phyloP scores from a whole-genome alignment of 192 early-diverging fungal species.

The Oehlia diaphana region DNA sequence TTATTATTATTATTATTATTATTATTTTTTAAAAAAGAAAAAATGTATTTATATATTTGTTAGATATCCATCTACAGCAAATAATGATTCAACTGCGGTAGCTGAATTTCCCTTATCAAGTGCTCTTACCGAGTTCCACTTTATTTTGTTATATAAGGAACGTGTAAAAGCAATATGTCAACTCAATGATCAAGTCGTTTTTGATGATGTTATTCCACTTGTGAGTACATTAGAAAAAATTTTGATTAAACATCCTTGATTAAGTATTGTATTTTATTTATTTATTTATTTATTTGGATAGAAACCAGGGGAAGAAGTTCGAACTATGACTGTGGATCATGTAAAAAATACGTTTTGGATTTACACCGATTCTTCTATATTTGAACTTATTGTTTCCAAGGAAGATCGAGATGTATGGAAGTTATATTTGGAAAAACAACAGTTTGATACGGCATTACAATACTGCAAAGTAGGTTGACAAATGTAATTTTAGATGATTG shows the following conservation, averaged over 20 bases:
- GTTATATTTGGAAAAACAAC: constrained; percentile 77
- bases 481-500: neutral
- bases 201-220: constrained; percentile 76
- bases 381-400: constrained; percentile 87
- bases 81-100: constrained; percentile 35
- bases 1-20: neutral
- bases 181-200: constrained; percentile 81
- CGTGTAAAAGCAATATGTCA: constrained; percentile 75
- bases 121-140: constrained; percentile 88
- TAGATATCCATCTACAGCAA: constrained; percentile 55
- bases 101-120: constrained; percentile 71
- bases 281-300: constrained; percentile 19
- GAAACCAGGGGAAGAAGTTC: constrained; percentile 61
- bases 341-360: constrained; percentile 90
- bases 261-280: too few species aligned
- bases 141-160: constrained; percentile 79
- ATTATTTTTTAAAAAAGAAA: neutral
- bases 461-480: constrained; percentile 64
- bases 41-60: neutral
- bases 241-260: too few species aligned
- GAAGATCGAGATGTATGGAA: constrained; percentile 97
- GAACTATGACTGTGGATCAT: constrained; percentile 72
- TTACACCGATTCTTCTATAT: constrained; percentile 77
- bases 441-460: constrained; percentile 80
- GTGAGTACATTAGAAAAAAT: constrained; percentile 39